Evolutionary conservation across 352 stramenopile genomes (phyloP).

Genomic region (Globisporangium rhizosaccharum): DNA sequence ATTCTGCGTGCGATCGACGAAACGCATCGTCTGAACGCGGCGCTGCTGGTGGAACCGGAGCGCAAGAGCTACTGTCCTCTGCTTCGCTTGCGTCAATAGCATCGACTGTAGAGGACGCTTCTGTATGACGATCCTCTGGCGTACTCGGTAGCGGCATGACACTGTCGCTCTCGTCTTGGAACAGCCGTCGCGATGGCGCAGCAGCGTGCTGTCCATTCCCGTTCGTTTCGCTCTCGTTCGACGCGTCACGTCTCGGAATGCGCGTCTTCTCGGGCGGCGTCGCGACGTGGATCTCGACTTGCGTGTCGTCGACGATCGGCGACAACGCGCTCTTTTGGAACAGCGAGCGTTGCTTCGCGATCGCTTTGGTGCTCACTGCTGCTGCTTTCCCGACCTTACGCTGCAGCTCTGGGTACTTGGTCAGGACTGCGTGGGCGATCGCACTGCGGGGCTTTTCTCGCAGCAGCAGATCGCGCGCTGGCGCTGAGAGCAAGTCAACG

Average conservation of each 20-base stretch:
- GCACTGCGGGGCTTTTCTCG: conserved; percentile 39
- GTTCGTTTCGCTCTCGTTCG: background rate
- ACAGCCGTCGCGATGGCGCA: conserved; percentile 4
- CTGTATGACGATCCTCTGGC: too few relatives aligned
- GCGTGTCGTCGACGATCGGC: conserved; percentile 11
- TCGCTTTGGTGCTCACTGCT: conserved; percentile 5
- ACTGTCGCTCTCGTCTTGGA: conserved; percentile 6
- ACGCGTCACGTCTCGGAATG: background rate
- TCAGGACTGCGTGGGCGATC: conserved; percentile 35
- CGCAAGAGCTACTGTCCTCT: background rate
- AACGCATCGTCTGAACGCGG: conserved; percentile 12
- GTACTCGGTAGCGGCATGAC: background rate
- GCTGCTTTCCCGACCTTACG: conserved; percentile 4
- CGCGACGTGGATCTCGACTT: conserved; percentile 27
- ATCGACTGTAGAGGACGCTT: background rate
- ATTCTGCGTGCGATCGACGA: conserved; percentile 10
- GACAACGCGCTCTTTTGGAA: conserved; percentile 21
- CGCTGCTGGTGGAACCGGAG: conserved; percentile 6
- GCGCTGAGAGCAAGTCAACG: conserved; percentile 30
- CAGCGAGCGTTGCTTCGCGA: conserved; percentile 17
- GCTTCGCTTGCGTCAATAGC: background rate
- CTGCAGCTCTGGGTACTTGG: conserved; percentile 32
- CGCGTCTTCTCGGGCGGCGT: conserved; percentile 19
- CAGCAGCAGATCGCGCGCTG: conserved; percentile 33
- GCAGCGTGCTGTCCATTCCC: background rate